phyloP scores from a whole-genome alignment of 768 basidiomycete species.

The Agaricus subrufescens region DNA sequence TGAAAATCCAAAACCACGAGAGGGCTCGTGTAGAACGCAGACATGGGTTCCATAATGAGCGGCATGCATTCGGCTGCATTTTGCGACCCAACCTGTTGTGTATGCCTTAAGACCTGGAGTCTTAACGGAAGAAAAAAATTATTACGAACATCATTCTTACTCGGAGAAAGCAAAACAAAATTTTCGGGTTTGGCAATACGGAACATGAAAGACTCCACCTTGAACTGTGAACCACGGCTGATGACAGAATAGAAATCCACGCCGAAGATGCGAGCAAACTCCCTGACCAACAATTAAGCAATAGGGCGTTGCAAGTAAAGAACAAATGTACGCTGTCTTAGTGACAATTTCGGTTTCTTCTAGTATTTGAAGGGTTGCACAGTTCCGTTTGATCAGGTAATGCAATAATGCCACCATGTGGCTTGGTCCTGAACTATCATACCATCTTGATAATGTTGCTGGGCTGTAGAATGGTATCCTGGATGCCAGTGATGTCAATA shows the following conservation, averaged over 20 bases:
- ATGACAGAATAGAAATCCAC: constrained; percentile 96
- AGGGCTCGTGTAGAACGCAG: constrained; percentile 90
- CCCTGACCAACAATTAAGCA: constrained; percentile 42
- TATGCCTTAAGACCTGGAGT: neutral
- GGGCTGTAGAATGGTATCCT: constrained; percentile 77
- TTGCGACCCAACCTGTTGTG: constrained; percentile 80
- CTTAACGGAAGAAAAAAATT: neutral
- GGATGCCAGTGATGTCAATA: neutral
- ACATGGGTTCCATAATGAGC: constrained; percentile 90
- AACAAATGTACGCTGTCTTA: constrained; percentile 76
- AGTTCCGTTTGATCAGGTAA: constrained; percentile 62
- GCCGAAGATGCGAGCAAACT: constrained; percentile 96
- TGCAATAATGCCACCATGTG: constrained; percentile 52
- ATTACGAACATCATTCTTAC: constrained; percentile 66
- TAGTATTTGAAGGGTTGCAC: constrained; percentile 73
- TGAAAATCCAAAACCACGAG: constrained; percentile 95
- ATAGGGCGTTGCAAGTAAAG: neutral
- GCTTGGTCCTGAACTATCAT: constrained; percentile 49
- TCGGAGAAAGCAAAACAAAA: constrained; percentile 88
- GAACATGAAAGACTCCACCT: constrained; percentile 98
- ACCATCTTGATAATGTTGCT: constrained; percentile 64
- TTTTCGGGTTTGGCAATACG: constrained; percentile 95
- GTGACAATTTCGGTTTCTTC: constrained; percentile 79
- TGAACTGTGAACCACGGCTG: constrained; percentile 94
- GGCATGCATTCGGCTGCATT: constrained; percentile 97